phyloP scores from a whole-genome alignment of 2,329 filamentous ascomycete species.

The Talaromyces piceae region DNA sequence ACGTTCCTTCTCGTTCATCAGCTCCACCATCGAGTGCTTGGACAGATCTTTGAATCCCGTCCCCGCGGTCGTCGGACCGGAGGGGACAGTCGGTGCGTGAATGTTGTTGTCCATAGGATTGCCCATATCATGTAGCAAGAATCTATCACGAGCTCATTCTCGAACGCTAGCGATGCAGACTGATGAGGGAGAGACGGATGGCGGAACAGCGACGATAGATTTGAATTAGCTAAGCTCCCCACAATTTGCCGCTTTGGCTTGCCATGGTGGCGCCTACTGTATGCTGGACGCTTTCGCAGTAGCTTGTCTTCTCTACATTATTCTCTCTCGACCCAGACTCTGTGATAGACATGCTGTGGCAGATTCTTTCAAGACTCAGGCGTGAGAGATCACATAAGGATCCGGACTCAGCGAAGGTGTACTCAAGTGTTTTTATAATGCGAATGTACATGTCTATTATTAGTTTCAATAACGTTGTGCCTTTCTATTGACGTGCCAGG shows the following conservation, averaged over 20 bases:
- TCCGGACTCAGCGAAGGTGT: too few species aligned
- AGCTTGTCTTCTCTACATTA: too few species aligned
- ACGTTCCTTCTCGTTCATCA: slow-evolving; percentile 75
- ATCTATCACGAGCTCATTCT: slow-evolving; percentile 11
- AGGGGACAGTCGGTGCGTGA: slow-evolving; percentile 64
- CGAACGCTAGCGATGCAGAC: neutral
- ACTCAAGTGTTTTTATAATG: too few species aligned
- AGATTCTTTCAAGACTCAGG: too few species aligned
- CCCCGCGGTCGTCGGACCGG: slow-evolving; percentile 62
- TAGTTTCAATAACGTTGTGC: too few species aligned
- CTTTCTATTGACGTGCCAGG: too few species aligned
- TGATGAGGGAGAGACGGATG: neutral
- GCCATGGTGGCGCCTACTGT: neutral
- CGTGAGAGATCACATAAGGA: too few species aligned
- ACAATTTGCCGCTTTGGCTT: neutral
- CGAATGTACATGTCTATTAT: too few species aligned
- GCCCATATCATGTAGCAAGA: slow-evolving; percentile 37
- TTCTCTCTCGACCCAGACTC: too few species aligned
- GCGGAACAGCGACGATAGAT: neutral
- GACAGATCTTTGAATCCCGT: slow-evolving; percentile 53
- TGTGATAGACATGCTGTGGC: too few species aligned
- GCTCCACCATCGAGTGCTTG: slow-evolving; percentile 65
- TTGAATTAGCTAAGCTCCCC: neutral
- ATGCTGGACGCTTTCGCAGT: neutral
- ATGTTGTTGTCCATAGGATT: slow-evolving; percentile 55